Evolutionary conservation across 495 filamentous ascomycete genomes (phyloP), one percentile per base, ranked within the genome.

Genomic region (Neurospora hispaniola): DNA sequence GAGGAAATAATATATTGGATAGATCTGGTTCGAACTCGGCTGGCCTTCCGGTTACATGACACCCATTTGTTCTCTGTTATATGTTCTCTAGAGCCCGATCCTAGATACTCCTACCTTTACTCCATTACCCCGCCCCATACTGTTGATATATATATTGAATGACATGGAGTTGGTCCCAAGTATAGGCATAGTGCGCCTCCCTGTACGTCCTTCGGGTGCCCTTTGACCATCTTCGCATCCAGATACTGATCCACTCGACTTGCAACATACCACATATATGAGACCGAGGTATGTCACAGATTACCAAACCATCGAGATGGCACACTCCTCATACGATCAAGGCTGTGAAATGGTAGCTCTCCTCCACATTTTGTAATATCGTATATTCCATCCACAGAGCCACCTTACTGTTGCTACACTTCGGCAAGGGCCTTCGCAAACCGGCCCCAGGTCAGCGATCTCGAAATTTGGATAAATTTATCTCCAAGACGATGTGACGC

Each of bases 391-490:
- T 71, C 2, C 41, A 71, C 5, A 48, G 39, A 43, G 5, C 5
- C 42, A 12, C 35, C 16, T n/a, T 14, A 35, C 23, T 14, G 10
- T 41, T 18, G 20, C 40, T 42, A 70, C n/a, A 44, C 31, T 18
- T 71, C 23, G 8, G 39, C 20, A 39, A 70, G 40, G 5, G 75
- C 75, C 71, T 42, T 69, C 48, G 71, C 44, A 54, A 80, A 80
- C 23, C 41, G 70, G 12, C 66, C 74, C 77, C 79, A 79, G 20
- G 77, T 76, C 43, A 80, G 8, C 8, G 44, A 40, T 0, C 69
- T 69, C 10, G 73, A 73, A 5, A 80, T 74, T 10, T 62, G 69
- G 46, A 80, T 42, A 35, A 66, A 66, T 27, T 0, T 66, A 14
- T 66, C 54, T 27, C 54, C 54, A 18, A 35, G 23, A 14, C 54